Evolutionary conservation across 148 eudicot genomes (phyloP), one percentile per base, ranked within the genome.

Genomic region (Vaccinium myrtillus): DNA sequence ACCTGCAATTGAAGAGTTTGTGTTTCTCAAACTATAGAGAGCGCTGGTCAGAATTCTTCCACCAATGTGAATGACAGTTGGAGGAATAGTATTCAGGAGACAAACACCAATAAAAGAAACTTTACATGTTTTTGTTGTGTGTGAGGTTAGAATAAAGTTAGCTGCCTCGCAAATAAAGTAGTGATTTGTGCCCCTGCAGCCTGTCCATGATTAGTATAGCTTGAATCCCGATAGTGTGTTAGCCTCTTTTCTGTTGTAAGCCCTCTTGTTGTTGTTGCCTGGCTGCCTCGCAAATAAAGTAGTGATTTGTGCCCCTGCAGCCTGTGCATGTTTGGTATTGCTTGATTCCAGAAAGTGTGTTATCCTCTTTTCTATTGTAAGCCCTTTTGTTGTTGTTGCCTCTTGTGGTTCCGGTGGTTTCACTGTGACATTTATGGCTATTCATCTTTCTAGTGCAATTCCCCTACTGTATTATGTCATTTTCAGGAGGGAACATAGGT

Each of bases 1-100:
- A 8, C 85, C 93, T 16, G 96, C 96, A 1, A 80, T 95, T 73
- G 98, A 95, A 85, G 98, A 95, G 89, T 94, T 95, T 76, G 98
- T 95, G 81, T 95, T 95, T 87, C 91, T 95, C 71, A 89, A 93
- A 79, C 91, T 95, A 27, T 94, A 86, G 77, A 58, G 63, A 7
- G 49, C 39, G n/a, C 5, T 73, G 49, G 39, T 69, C 19, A 1
- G 30, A 69, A 23, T 23, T 65, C 71, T 65, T 23, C 32, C 71
- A n/a, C 71, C 71, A 65, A 63, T 9, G n/a, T 11, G 67, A 61
- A 61, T 61, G 11, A 61, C n/a, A 8, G 69, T 63, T 63, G n/a
- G 69, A 63, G 69, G 69, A 65, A 65, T 30, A n/a, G 25, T 65
- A n/a, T 59, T 59, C 65, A 59, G 5, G 21, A 59, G 4, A 59